These are phyloP conservation scores for Ligustrum vulgare DNA, from an alignment of 257 asterid species.

Conservation along the genomic window DNA sequence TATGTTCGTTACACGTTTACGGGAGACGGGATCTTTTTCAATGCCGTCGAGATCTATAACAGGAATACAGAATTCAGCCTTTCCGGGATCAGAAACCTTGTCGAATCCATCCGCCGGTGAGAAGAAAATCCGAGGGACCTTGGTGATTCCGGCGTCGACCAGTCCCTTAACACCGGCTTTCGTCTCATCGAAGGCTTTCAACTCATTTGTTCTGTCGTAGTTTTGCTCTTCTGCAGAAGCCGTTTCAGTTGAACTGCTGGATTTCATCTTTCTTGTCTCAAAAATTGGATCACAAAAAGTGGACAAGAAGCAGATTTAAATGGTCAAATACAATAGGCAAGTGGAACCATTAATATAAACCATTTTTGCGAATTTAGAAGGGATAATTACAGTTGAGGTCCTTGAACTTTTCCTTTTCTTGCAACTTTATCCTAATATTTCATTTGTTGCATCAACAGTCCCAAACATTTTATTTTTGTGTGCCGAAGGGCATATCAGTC, in stretches of 20 bases:
- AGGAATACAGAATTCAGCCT: conserved; percentile 23
- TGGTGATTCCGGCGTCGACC: conserved; percentile 37
- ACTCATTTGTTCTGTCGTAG: conserved; percentile 29
- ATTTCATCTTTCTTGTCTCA: neutral
- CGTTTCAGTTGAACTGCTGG: conserved; percentile 3
- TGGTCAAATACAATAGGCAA: neutral
- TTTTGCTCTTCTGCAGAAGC: neutral
- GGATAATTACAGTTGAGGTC: too few relatives aligned
- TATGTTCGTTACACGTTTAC: conserved; percentile 9
- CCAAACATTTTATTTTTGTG: too few relatives aligned
- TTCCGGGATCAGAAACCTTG: neutral
- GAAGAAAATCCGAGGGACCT: conserved; percentile 42
- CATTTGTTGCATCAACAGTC: too few relatives aligned
- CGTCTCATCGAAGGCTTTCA: conserved; percentile 49
- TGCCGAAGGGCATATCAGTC: too few relatives aligned
- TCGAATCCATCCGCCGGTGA: conserved; percentile 18
- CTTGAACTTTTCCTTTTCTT: too few relatives aligned
- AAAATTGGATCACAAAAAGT: neutral
- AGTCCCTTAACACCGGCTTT: conserved; percentile 58
- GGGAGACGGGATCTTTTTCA: conserved; percentile 3
- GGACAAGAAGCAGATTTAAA: neutral
- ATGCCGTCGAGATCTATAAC: conserved; percentile 39
- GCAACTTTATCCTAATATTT: too few relatives aligned
- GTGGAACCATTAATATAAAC: neutral
- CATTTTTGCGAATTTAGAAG: too few relatives aligned